Evolutionary conservation across 2,329 filamentous ascomycete genomes (phyloP), one percentile per base, ranked within the genome.

Genomic region (Rachicladosporium sp.): DNA sequence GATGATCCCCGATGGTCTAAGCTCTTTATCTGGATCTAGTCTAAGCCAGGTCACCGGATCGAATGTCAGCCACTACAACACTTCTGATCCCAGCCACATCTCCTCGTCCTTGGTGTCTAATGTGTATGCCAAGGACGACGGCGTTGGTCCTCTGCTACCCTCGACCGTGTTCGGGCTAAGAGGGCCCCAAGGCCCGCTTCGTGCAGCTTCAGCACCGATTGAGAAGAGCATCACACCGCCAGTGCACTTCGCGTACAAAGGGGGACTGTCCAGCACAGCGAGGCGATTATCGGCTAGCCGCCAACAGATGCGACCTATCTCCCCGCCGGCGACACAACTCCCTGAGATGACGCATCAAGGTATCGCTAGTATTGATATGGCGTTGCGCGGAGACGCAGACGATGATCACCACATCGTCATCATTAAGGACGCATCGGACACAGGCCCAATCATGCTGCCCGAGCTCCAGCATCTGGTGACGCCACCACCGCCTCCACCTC

Each of bases 381-480:
- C 70, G 2, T 59, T 75, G 27, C 15, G 5, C 5, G 46, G 46
- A 36, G 3, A 19, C 5, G 46, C 47, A 36, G 3, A 19, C 15
- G 15, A 19, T 5, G 58, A 60, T 7, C 54, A 65, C 36, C 56
- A 68, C 4, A 54, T 69, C 36, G 61, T 69, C 29, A 55, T 69
- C 34, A 57, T 69, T 30, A 60, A 63, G 12, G 55, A 61, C 51
- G 49, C 48, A n/a, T 19, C 47, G 31, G 43, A 44, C 11, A 47
- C 35, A n/a, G 43, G 52, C 13, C 69, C 71, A 6, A 59, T 76
- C 6, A 45, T 57, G 35, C 63, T 80, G n/a, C 71, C 75, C 4
- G 73, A 80, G 50, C 64, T 80, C 7, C 74, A 77, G 50, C 76
- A 79, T 54, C 61, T 80, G 10, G 69, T 67, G 13, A 63, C 57